Base-by-base conservation (phyloP, 345 rosid genomes). In the Dipteronia dyeriana region DNA sequence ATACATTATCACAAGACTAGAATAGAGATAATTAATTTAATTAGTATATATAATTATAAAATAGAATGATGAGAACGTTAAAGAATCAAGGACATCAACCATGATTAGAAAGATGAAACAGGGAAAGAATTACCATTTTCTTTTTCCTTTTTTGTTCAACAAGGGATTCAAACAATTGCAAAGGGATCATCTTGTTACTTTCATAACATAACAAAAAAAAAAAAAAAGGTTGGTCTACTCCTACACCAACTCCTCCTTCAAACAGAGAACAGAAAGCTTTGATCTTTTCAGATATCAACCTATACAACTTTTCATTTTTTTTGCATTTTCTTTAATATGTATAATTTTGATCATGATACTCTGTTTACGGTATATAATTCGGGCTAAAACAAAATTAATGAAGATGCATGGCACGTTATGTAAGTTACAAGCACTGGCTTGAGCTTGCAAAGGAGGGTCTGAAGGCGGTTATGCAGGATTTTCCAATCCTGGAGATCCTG, bases 401-500 rank as follows among this genome's bases (percentile, higher is more conserved):
- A 54, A n/a, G 34, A 1, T 7, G 22, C 6, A n/a, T 17, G 20
- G 25, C 61, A 17, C 17, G 22, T 45, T 68, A 6, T 43, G 31
- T 68, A 45, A 23, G 34, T 47, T 5, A 49, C 5, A 49, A 56
- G n/a, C 61, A 5, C 10, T 19, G 23, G 61, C 29, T 49, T 65
- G 71, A 53, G 70, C 53, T 65, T 34, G 34, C 38, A 29, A 43
- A 53, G n/a, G 26, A 34, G 29, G 5, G 47, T 14, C 5, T 13
- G 19, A 34, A 53, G 22, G 17, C 17, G 0, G 6, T 43, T 9
- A 14, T 57, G 17, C 31, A 49, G 20, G 68, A 9, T 38, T 75
- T 75, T 51, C 22, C 67, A 31, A 12, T 70, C 53, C 9, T 14
- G 23, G 22, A 77, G 57, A 43, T 19, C 62, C 54, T 78, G 79